phyloP scores from a whole-genome alignment of 1,284 basidiomycete species.

The Microbotryomycetes sp. region DNA sequence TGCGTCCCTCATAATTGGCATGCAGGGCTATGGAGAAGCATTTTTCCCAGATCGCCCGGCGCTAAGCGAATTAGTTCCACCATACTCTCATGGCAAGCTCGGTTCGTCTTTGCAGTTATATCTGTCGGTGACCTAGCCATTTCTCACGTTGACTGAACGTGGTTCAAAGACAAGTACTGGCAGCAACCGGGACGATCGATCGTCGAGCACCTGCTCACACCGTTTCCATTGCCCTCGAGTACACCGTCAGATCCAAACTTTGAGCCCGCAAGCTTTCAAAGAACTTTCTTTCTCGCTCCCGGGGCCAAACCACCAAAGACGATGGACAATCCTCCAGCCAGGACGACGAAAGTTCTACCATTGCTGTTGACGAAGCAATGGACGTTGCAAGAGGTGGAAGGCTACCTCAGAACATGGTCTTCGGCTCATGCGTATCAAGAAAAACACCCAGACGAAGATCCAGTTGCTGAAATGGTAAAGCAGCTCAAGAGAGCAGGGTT shows the following conservation, averaged over 20 bases:
- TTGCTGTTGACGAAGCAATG: constrained; percentile 56
- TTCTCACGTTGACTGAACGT: no score
- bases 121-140: no score
- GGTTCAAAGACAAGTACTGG: constrained; percentile 62
- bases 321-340: neutral
- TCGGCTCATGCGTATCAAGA: constrained; percentile 64
- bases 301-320: neutral
- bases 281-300: constrained; percentile 8
- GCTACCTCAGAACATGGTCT: constrained; percentile 65
- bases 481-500: constrained; percentile 46
- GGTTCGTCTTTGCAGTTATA: constrained; percentile 27
- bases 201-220: constrained; percentile 61
- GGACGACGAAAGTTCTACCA: constrained; percentile 35
- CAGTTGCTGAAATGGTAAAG: constrained; percentile 57
- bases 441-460: constrained; percentile 57
- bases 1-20: neutral
- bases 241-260: neutral
- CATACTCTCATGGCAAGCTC: constrained; percentile 51
- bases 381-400: constrained; percentile 57
- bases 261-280: neutral
- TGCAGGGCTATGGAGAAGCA: constrained; percentile 70
- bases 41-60: constrained; percentile 56
- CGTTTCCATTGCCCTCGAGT: constrained; percentile 52
- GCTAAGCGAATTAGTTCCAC: constrained; percentile 54
- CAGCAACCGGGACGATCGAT: constrained; percentile 70